Base-by-base conservation (phyloP, 495 filamentous ascomycete species). In the Penicillium longicatenatum region DNA sequence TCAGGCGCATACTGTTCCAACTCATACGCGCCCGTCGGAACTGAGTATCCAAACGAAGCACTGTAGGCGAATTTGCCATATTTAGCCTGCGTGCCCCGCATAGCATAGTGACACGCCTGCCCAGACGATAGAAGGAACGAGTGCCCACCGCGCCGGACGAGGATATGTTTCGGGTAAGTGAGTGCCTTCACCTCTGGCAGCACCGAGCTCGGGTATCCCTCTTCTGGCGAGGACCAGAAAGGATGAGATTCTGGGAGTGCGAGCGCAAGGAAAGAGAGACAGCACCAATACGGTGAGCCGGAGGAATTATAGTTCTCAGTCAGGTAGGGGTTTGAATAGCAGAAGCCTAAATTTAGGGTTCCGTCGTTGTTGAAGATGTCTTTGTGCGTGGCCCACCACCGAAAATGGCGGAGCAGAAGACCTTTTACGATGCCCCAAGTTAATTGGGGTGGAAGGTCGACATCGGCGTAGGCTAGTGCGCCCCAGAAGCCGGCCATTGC, bases 401-500 rank as follows among this genome's bases (percentile, higher is more conserved):
- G 77, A 21, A 93, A 75, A 64, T 92, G 85, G 24, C 89, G 80
- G 31, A 93, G 70, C 21, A 91, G 75, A 10, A 93, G 78, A 2
- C 89, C 89, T 65, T 89, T 89, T 19, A 92, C 84, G 49, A 91
- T 85, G 17, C 89, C 89, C 86, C 86, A 90, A 17, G 85, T 87
- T 44, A 92, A 70, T 0, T 87, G 88, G 0, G 78, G 78, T 24
- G 89, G 87, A 14, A 90, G 79, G 39, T 89, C 85, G 49, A 91
- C 84, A 57, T 85, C 85, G 2, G 89, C 89, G 62, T 89, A 91
- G 4, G 84, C 89, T 29, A 91, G 68, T 8, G 89, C 86, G 22
- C 87, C 87, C 89, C 89, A 93, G 74, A 92, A 92, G 9, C 83
- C 87, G 9, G 85, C 85, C 87, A 92, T 92, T 29, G 89, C 89